Evolutionary conservation across 2,329 filamentous ascomycete species (phyloP), one percentile per base, ranked within the genome.

Genomic region (Helotiales sp.): DNA sequence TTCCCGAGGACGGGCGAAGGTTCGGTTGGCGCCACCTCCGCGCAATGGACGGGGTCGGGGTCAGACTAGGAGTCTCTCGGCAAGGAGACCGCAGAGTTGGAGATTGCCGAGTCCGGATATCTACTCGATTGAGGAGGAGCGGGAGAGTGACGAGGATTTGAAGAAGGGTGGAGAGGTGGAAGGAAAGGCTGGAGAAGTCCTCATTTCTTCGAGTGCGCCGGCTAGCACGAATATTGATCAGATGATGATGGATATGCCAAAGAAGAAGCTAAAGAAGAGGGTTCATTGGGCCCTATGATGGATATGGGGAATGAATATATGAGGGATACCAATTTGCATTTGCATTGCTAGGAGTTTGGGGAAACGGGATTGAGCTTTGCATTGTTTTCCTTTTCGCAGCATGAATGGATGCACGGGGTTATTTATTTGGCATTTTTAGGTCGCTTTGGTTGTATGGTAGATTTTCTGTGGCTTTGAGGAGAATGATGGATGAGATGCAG

Each of bases 31-130:
- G 17, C 65, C 70, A 7, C 57, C 57, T 11, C 45, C 50, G 20
- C 55, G 61, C 40, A 69, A 52, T 20, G 66, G 68, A 24, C 57
- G 70, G 47, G 75, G 72, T 20, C 61, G 73, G 50, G 74, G 74
- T 7, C 67, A 73, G 58, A 74, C 73, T 13, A 67, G 73, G 40
- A 77, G 72, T 49, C 20, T 75, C 17, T 70, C 69, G 26, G 69
- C 69, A 2, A 64, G 71, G 40, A 67, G 75, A 54, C 70, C 71
- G 24, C 73, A 73, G 55, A 73, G 73, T 45, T 78, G 76, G 76
- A 70, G 72, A 24, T 68, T 69, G 57, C 76, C 76, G 15, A 77
- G 75, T 61, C 75, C 75, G 26, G 75, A 77, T 30, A 72, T 78
- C 22, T 74, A 65, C 20, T 65, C 71, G 15, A 78, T 78, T 57